phyloP scores from a whole-genome alignment of 148 eudicot genomes.

The Dianthus caryophyllus region DNA sequence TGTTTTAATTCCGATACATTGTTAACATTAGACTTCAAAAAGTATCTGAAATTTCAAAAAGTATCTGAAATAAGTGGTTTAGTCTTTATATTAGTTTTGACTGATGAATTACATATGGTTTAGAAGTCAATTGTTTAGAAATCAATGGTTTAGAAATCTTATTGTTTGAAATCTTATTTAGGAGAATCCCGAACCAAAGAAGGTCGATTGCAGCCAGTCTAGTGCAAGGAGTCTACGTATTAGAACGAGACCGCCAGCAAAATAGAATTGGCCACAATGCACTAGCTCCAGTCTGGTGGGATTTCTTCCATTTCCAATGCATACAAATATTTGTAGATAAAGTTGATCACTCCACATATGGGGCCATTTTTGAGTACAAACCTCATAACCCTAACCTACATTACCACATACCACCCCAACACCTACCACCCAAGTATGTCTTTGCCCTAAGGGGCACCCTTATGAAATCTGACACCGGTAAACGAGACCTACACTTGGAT shows the following conservation, averaged over 20 bases:
- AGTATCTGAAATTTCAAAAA: no score
- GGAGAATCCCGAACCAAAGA: slow-evolving; percentile 46
- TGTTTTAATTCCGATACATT: no score
- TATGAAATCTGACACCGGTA: slow-evolving; percentile 32
- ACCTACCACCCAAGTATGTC: slow-evolving; percentile 52
- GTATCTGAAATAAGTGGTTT: no score
- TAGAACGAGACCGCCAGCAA: slow-evolving; percentile 65
- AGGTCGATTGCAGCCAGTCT: slow-evolving; percentile 66
- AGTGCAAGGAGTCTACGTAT: slow-evolving; percentile 66
- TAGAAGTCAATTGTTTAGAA: no score
- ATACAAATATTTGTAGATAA: slow-evolving; percentile 39
- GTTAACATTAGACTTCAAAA: no score
- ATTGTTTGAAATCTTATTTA: slow-evolving; percentile 18
- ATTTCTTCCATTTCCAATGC: slow-evolving; percentile 47
- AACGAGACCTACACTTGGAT: slow-evolving; percentile 50
- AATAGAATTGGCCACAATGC: slow-evolving; percentile 44
- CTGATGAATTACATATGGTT: no score
- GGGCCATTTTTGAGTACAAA: slow-evolving; percentile 52
- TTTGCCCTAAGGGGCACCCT: slow-evolving; percentile 77
- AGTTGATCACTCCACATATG: slow-evolving; percentile 53
- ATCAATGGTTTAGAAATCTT: no score
- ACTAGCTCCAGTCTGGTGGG: slow-evolving; percentile 79
- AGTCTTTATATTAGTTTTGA: no score
- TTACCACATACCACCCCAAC: slow-evolving; percentile 11
- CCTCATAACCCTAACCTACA: slow-evolving; percentile 14